phyloP scores from a whole-genome alignment of 2,329 filamentous ascomycete genomes.

The Cladosporium sphaerospermum region DNA sequence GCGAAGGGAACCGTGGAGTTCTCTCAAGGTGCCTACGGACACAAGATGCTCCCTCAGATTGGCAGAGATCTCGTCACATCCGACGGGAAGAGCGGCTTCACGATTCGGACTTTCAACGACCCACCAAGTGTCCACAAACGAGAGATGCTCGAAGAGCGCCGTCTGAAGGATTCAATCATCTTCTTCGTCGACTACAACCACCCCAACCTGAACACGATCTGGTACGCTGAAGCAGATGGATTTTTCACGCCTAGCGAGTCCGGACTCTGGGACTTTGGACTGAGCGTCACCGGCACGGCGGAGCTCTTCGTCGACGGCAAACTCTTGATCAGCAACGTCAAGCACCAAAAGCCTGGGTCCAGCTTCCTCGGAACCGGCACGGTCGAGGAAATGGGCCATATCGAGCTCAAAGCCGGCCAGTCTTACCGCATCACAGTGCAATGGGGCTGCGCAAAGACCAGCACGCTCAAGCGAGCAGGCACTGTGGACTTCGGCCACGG shows the following conservation, averaged over 20 bases:
- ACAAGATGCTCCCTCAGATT: constrained; percentile 25
- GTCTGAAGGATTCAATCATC: constrained; percentile 34
- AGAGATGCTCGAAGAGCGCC: constrained; percentile 46
- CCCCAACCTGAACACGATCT: constrained; percentile 31
- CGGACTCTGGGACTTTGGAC: constrained; percentile 56
- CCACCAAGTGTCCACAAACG: constrained; percentile 41
- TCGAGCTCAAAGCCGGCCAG: constrained; percentile 53
- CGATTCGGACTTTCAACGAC: constrained; percentile 46
- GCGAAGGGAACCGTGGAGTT: constrained; percentile 17
- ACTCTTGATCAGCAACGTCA: constrained; percentile 57
- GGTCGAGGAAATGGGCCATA: constrained; percentile 54
- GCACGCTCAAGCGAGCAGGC: constrained; percentile 53
- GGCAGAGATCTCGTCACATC: constrained; percentile 17
- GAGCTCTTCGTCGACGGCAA: constrained; percentile 58
- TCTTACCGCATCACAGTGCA: constrained; percentile 55
- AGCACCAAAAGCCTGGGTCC: constrained; percentile 55
- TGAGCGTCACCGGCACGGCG: constrained; percentile 59
- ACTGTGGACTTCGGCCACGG: constrained; percentile 64
- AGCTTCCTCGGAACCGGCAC: constrained; percentile 63
- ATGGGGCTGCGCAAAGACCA: constrained; percentile 60
- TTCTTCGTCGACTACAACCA: constrained; percentile 49
- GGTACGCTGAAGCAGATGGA: constrained; percentile 47
- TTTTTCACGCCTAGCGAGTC: constrained; percentile 55
- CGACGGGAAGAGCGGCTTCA: constrained; percentile 20
- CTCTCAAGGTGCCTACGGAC: constrained; percentile 22